A percentile compares a stretch with the other conserved stretches of the same genome.
These are phyloP conservation scores for Fusarium clavum DNA, from an alignment of 2,329 filamentous ascomycete genomes.

Conservation along the genomic window DNA sequence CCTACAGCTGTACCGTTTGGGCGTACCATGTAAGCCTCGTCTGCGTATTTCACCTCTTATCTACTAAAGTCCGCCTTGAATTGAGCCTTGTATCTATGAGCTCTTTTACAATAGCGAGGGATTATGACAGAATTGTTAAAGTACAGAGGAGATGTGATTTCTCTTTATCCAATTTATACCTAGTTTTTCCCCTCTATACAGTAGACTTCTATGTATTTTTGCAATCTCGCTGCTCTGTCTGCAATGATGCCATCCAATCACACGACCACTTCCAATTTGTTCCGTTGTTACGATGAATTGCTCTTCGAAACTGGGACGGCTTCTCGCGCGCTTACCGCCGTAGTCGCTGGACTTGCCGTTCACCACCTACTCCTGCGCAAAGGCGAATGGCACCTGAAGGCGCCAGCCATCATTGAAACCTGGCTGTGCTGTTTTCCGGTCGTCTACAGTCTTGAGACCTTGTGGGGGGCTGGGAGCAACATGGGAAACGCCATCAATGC, in stretches of 20 bases:
- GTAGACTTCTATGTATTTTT: fast-evolving
- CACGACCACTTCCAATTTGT: fast-evolving
- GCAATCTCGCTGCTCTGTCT: fast-evolving
- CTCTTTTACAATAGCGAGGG: background rate
- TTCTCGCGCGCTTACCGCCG: fast-evolving
- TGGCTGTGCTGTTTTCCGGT: background rate
- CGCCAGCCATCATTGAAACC: background rate
- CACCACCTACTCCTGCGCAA: background rate
- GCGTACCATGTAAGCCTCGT: background rate
- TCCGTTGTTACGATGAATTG: fast-evolving
- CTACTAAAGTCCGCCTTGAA: background rate
- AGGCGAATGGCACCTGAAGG: background rate
- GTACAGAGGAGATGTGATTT: background rate
- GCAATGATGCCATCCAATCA: background rate
- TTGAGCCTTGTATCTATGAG: fast-evolving
- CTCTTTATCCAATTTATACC: background rate
- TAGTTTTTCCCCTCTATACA: no score
- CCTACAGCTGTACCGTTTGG: background rate
- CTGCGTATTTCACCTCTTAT: background rate
- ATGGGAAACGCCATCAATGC: background rate
- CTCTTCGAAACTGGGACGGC: fast-evolving
- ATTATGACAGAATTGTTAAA: fast-evolving
- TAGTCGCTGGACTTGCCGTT: background rate
- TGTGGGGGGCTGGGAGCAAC: fast-evolving
- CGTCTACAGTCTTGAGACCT: background rate